Conservation (phyloP, 441 rosid genomes). For the Euphorbia schlechtendalii region DNA sequence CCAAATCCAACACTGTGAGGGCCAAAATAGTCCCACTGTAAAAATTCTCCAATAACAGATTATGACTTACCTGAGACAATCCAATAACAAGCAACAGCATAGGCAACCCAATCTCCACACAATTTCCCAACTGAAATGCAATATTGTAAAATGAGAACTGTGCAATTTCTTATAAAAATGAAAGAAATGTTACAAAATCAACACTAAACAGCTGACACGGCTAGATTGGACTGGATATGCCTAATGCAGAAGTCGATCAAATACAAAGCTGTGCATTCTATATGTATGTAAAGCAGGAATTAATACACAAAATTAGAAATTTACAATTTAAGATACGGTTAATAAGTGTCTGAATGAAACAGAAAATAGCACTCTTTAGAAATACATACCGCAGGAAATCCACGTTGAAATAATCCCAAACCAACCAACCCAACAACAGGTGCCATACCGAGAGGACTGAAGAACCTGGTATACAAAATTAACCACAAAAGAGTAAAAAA, state of each 20-base stretch:
- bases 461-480: conserved; percentile 55
- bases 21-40: conserved; percentile 9
- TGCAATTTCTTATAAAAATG: neutral
- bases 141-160: neutral
- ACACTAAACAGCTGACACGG: neutral
- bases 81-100: conserved; percentile 78
- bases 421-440: conserved; percentile 95
- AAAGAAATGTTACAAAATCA: neutral
- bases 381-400: conserved; percentile 72
- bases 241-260: neutral
- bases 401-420: conserved; percentile 86
- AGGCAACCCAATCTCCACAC: conserved; percentile 89
- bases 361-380: neutral
- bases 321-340: neutral
- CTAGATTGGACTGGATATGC: neutral
- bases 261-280: neutral
- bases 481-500: neutral
- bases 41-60: neutral
- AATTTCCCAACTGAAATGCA: conserved; percentile 64
- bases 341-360: conserved; percentile 2
- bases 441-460: conserved; percentile 96
- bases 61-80: conserved; percentile 66
- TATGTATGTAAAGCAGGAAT: neutral
- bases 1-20: conserved; percentile 16
- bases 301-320: neutral